Percentiles rank a stretch among this genome's conserved stretches.
These are phyloP conservation scores for Nakataea oryzae DNA, from an alignment of 2,329 filamentous ascomycete species.

Conservation along the genomic window DNA sequence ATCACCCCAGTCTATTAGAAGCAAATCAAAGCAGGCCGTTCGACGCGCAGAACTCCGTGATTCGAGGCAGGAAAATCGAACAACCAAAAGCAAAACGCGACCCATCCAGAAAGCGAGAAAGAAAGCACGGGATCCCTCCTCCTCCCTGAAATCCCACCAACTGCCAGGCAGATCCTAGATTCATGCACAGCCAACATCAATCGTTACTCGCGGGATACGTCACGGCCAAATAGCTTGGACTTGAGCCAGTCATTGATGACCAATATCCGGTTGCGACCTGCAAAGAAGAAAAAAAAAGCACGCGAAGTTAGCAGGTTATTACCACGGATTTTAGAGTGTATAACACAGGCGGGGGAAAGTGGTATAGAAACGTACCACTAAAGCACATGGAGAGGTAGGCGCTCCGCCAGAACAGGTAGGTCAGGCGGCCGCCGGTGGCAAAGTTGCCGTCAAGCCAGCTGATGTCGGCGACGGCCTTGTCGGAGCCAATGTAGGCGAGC, in stretches of 20 bases:
- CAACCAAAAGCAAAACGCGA: not conserved
- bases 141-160: too few relatives aligned
- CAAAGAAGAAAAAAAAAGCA: constrained; percentile 10
- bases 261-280: constrained; percentile 86
- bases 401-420: constrained; percentile 96
- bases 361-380: constrained; percentile 63
- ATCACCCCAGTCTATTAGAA: not conserved
- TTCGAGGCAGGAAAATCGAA: not conserved
- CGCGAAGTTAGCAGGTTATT: constrained; percentile 6
- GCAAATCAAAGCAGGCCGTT: not conserved
- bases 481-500: constrained; percentile 94
- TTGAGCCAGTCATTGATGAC: constrained; percentile 95
- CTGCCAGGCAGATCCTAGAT: too few relatives aligned
- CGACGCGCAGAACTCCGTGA: not conserved
- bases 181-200: too few relatives aligned
- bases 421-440: constrained; percentile 84
- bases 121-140: too few relatives aligned
- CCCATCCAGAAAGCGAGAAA: not conserved
- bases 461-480: constrained; percentile 92
- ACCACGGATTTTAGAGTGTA: too few relatives aligned
- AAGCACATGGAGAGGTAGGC: constrained; percentile 99
- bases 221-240: constrained; percentile 91
- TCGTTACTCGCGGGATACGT: constrained; percentile 72
- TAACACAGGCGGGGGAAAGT: not conserved
- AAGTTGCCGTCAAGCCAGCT: constrained; percentile 96